Conservation (phyloP, 169 alveolate genomes). For the Perkinsus marinus region DNA sequence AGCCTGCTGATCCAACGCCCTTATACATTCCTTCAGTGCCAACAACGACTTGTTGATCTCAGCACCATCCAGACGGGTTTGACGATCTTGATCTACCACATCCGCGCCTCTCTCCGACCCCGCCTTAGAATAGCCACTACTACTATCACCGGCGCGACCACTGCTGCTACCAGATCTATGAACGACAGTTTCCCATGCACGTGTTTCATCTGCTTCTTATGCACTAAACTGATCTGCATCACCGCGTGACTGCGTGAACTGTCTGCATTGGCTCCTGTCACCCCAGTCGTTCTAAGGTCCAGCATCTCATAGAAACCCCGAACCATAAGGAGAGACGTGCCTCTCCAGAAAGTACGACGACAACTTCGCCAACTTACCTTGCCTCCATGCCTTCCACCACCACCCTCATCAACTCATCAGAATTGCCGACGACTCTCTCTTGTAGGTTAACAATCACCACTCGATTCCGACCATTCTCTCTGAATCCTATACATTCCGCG, state of each 20-base stretch:
- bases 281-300: conserved; percentile 88
- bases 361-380: conserved; percentile 30
- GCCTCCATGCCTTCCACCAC: conserved; percentile 65
- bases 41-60: conserved; percentile 93
- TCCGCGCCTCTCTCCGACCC: conserved; percentile 97
- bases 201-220: not conserved
- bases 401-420: conserved; percentile 69
- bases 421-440: conserved; percentile 61
- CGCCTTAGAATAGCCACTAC: not conserved
- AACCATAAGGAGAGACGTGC: too few species aligned
- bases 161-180: conserved; percentile 84
- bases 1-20: conserved; percentile 95
- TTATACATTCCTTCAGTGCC: conserved; percentile 96
- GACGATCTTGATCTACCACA: conserved; percentile 80
- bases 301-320: too few species aligned
- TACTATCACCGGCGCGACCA: too few species aligned
- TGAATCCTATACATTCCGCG: conserved; percentile 50
- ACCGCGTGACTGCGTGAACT: conserved; percentile 97
- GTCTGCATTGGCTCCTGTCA: conserved; percentile 91
- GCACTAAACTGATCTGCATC: conserved; percentile 59
- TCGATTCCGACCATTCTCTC: conserved; percentile 78
- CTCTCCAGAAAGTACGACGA: too few species aligned
- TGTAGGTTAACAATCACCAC: conserved; percentile 81
- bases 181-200: conserved; percentile 77
- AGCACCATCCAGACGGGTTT: conserved; percentile 94